Evolutionary conservation across 257 asterid species (phyloP), one percentile per base, ranked within the genome.

Genomic region (Fraxinus quadrangulata): DNA sequence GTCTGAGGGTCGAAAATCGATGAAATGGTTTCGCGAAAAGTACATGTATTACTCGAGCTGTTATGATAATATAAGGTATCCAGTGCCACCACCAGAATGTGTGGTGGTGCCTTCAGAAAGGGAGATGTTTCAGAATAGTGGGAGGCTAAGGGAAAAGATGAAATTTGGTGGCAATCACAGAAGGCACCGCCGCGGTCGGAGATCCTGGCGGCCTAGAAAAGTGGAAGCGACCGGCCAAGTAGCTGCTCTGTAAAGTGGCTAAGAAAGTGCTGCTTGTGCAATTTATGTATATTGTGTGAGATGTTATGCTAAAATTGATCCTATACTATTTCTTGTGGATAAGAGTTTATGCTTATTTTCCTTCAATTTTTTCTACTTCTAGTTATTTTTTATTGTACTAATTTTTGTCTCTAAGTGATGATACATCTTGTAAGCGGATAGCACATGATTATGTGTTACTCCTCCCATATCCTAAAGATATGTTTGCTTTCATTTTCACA

Each of bases 11-110:
- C 88, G 85, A 0, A 81, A 74, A 14, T 77, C 86, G 19, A 92
- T 94, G 99, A 88, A 82, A 63, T 80, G 86, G 87, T 87, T 90
- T 10, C 85, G 97, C 0, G 93, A 90, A 59, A 90, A 69, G 42
- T 90, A 91, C 51, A 91, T 92, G 97, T 94, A 92, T 3, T 94
- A 94, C 65, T 92, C 97, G 0, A 83, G 90, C 67, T 92, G 97
- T 77, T 91, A 91, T 11, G 99, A 94, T 65, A 88, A 73, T 71
- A 13, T 86, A 23, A 88, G 99, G 87, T 94, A 94, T 77, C 85
- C 90, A 3, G 83, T 85, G 49, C 83, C 94, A 2, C 94, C 86
- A 0, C 97, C 99, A 0, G 99, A 94, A 49, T 94, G 99, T 69
- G 89, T 91, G 1, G 67, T 88, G 4, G 85, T 89, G 12, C 92